phyloP scores from a whole-genome alignment of 2,329 filamentous ascomycete species.

The Ascomycota sp. region DNA sequence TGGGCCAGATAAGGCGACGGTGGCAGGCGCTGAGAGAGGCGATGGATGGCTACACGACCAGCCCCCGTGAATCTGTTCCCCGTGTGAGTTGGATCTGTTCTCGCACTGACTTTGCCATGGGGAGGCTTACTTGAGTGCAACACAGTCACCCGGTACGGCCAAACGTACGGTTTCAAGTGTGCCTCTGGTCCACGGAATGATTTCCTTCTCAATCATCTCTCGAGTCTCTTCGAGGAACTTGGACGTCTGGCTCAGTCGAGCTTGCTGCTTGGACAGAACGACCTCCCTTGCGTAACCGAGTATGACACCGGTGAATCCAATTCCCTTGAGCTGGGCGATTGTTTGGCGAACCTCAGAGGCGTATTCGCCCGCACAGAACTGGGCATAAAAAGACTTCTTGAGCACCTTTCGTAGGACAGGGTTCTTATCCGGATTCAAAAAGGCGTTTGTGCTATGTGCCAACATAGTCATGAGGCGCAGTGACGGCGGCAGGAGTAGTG shows the following conservation, averaged over 20 bases:
- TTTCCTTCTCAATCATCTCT: conserved; percentile 31
- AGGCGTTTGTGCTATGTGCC: conserved; percentile 40
- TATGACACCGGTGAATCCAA: conserved; percentile 68
- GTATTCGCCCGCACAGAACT: conserved; percentile 74
- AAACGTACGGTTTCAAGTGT: conserved; percentile 53
- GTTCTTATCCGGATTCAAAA: conserved; percentile 58
- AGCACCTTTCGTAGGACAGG: conserved; percentile 45
- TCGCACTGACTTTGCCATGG: neutral
- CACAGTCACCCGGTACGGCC: conserved; percentile 38
- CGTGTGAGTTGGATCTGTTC: neutral
- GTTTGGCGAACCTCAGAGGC: conserved; percentile 43
- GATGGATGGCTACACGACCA: conserved; percentile 46
- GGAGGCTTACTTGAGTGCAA: conserved; percentile 33
- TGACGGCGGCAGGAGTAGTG: conserved; percentile 44
- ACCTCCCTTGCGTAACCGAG: conserved; percentile 69
- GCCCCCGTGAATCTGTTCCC: conserved; percentile 50
- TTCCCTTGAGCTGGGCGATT: conserved; percentile 39
- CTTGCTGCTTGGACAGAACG: conserved; percentile 37
- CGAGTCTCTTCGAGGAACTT: conserved; percentile 25
- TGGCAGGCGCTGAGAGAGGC: conserved; percentile 37
- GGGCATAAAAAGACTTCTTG: conserved; percentile 68
- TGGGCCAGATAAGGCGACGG: conserved; percentile 41
- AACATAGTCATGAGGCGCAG: conserved; percentile 44
- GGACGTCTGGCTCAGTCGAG: conserved; percentile 18
- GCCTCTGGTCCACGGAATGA: conserved; percentile 48